phyloP scores from a whole-genome alignment of 2,329 filamentous ascomycete species.

The Fusarium heterosporum region DNA sequence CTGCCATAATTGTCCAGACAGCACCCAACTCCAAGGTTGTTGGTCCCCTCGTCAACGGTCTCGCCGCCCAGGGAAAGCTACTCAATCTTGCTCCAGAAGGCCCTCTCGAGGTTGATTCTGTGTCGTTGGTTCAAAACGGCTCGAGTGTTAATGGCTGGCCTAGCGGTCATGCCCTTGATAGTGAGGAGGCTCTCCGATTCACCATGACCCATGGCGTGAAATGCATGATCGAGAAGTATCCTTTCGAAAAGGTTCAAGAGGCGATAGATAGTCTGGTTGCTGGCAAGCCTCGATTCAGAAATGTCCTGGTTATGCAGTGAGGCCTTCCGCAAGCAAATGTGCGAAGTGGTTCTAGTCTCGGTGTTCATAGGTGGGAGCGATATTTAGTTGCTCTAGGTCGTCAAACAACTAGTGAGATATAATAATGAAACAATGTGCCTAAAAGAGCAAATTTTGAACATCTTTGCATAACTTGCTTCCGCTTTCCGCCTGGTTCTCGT shows the following conservation, averaged over 20 bases:
- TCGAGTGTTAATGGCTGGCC: conserved; percentile 73
- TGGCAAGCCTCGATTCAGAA: conserved; percentile 60
- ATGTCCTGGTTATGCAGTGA: conserved; percentile 53
- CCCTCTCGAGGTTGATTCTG: conserved; percentile 58
- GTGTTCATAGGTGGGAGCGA: neutral
- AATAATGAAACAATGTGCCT: neutral
- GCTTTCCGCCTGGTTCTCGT: too few relatives aligned
- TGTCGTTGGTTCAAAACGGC: conserved; percentile 60
- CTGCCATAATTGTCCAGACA: conserved; percentile 70
- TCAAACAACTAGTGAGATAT: neutral
- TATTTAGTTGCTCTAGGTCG: neutral
- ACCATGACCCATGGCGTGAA: conserved; percentile 70
- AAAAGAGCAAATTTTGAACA: too few relatives aligned
- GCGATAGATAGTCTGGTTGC: conserved; percentile 58
- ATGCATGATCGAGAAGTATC: conserved; percentile 74
- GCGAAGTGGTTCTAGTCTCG: too few relatives aligned
- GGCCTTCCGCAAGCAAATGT: too few relatives aligned
- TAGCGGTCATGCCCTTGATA: conserved; percentile 71
- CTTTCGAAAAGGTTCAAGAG: conserved; percentile 62
- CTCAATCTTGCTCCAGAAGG: conserved; percentile 68
- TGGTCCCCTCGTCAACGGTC: conserved; percentile 63
- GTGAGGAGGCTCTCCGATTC: conserved; percentile 75
- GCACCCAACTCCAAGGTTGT: conserved; percentile 70
- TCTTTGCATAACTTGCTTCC: neutral
- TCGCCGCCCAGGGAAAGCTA: conserved; percentile 67